A percentile compares a stretch with the other conserved stretches of the same genome.
Conservation (phyloP, 129 eudicot species). For the Centaurea solstitialis region DNA sequence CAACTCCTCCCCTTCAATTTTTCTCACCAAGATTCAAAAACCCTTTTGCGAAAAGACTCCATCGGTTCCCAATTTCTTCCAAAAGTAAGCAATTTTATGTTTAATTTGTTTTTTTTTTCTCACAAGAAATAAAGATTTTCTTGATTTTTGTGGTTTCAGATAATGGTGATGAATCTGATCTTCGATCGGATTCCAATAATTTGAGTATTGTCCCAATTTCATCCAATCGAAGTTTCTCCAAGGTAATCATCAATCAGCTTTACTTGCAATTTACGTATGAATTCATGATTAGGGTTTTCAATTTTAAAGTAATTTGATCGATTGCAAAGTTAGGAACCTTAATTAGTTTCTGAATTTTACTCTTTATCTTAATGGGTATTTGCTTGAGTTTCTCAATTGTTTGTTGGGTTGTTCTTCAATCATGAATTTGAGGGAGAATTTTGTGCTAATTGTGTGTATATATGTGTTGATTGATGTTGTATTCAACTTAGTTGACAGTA, state of each 20-base stretch:
- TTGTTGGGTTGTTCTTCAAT: neutral
- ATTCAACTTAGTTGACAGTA: neutral
- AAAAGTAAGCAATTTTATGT: conserved; percentile 40
- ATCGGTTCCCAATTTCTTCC: conserved; percentile 53
- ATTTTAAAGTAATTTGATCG: neutral
- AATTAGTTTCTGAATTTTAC: neutral
- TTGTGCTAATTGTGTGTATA: conserved; percentile 13
- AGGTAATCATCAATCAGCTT: conserved; percentile 35
- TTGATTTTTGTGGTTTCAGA: conserved; percentile 31
- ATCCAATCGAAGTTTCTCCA: conserved; percentile 50
- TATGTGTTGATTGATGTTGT: conserved; percentile 19
- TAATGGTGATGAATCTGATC: conserved; percentile 49
- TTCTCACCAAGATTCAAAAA: conserved; percentile 49
- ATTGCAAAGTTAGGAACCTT: neutral
- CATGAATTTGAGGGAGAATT: neutral
- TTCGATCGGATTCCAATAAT: conserved; percentile 44
- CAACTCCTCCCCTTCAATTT: conserved; percentile 41
- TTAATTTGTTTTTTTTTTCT: neutral
- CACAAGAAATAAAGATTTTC: neutral
- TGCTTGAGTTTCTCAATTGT: neutral
- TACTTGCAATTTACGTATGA: neutral
- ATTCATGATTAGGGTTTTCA: conserved; percentile 2
- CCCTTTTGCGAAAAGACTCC: conserved; percentile 35
- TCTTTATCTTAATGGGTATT: neutral
- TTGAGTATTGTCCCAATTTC: conserved; percentile 59